Percentiles rank a stretch among this genome's conserved stretches.
Conservation (phyloP, 2,329 filamentous ascomycete species). For the Pseudogymnoascus sp. region DNA sequence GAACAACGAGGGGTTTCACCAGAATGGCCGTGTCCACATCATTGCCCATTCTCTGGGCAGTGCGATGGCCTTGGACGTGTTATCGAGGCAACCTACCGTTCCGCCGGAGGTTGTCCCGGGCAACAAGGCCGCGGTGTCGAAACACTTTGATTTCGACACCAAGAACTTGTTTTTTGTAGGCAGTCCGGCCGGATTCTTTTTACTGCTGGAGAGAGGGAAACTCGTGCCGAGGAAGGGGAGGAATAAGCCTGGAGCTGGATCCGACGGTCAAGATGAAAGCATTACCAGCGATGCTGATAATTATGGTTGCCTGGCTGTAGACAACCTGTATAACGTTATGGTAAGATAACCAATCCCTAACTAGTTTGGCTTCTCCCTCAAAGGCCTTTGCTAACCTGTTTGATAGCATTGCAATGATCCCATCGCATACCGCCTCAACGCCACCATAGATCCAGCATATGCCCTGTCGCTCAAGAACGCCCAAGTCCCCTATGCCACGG, state of each 20-base stretch:
- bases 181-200: slow-evolving; percentile 86
- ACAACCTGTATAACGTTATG: slow-evolving; percentile 95
- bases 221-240: slow-evolving; percentile 71
- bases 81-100: slow-evolving; percentile 77
- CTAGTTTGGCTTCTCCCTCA: slow-evolving; percentile 22
- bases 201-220: slow-evolving; percentile 67
- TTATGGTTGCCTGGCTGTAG: slow-evolving; percentile 86
- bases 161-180: slow-evolving; percentile 83
- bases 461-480: slow-evolving; percentile 68
- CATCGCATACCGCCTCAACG: slow-evolving; percentile 88
- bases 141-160: slow-evolving; percentile 84
- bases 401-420: slow-evolving; percentile 50
- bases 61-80: slow-evolving; percentile 86
- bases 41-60: slow-evolving; percentile 91
- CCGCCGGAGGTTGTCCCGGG: slow-evolving; percentile 45
- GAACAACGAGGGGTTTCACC: slow-evolving; percentile 81
- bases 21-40: slow-evolving; percentile 77
- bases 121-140: slow-evolving; percentile 36
- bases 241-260: slow-evolving; percentile 65
- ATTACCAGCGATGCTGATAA: slow-evolving; percentile 71
- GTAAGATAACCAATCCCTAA: neutral
- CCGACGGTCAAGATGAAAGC: slow-evolving; percentile 40
- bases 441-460: slow-evolving; percentile 75
- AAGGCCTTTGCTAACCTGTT: neutral
- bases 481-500: slow-evolving; percentile 65